Evolutionary conservation across 129 eudicot genomes (phyloP).

Genomic region (Flaveria ramosissima): DNA sequence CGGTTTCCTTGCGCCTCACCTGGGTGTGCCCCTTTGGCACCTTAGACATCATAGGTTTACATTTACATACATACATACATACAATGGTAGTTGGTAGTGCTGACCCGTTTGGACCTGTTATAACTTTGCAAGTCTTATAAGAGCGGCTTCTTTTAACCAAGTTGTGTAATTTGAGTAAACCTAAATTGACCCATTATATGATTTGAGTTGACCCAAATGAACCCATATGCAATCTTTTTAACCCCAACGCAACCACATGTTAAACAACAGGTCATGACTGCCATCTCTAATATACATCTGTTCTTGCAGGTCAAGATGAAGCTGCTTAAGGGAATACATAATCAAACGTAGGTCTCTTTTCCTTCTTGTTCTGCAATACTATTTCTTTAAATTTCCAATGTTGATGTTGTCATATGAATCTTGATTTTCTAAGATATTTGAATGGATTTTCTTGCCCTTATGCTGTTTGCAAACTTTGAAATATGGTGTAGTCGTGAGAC

Average conservation of each 20-base stretch:
- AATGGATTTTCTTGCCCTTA: background rate
- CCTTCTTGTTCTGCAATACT: background rate
- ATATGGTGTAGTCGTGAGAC: constrained; percentile 59
- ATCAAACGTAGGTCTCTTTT: constrained; percentile 64
- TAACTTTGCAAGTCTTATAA: background rate
- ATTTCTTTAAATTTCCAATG: constrained; percentile 15
- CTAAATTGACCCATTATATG: background rate
- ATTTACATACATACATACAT: too few species aligned
- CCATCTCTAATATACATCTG: constrained; percentile 4
- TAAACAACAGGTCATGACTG: background rate
- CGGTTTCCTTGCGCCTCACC: too few species aligned
- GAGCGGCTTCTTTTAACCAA: background rate
- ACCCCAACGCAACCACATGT: background rate
- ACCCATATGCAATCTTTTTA: background rate
- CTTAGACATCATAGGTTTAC: too few species aligned
- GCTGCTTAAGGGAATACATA: constrained; percentile 66
- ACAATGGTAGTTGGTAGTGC: background rate
- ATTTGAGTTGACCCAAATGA: background rate
- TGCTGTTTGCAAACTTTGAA: constrained; percentile 1
- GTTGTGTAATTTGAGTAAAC: background rate
- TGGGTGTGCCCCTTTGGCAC: too few species aligned
- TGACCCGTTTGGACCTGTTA: background rate
- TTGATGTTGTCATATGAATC: background rate
- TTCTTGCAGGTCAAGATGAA: constrained; percentile 77
- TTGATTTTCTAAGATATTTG: background rate